These are phyloP conservation scores for Neopestalotiopsis sp. DNA, from an alignment of 2,329 filamentous ascomycete genomes.

Conservation along the genomic window DNA sequence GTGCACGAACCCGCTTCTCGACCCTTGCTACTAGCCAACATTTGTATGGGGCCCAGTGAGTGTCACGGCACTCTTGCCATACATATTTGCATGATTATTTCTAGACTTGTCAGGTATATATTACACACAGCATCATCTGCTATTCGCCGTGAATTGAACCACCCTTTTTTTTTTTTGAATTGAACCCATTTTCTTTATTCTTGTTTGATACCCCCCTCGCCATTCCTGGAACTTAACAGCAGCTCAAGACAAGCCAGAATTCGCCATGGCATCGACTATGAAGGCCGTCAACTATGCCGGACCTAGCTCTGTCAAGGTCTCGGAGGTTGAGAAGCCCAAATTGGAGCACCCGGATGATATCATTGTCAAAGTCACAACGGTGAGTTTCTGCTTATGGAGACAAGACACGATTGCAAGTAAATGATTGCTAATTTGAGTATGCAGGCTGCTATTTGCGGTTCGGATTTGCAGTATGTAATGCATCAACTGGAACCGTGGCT, in stretches of 20 bases:
- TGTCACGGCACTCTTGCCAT: not conserved
- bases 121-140: not conserved
- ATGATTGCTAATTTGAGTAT: not conserved
- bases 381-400: slow-evolving; percentile 27
- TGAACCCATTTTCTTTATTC: not conserved
- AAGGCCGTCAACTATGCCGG: slow-evolving; percentile 68
- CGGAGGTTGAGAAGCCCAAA: slow-evolving; percentile 61
- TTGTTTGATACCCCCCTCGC: not conserved
- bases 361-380: slow-evolving; percentile 69
- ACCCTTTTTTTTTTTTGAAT: not conserved
- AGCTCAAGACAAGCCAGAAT: not conserved
- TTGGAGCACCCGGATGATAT: slow-evolving; percentile 69
- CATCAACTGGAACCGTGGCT: slow-evolving; percentile 16
- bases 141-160: not conserved
- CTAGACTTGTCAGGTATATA: not conserved
- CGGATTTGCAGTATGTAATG: slow-evolving; percentile 48
- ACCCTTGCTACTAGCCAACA: not conserved
- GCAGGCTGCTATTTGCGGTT: slow-evolving; percentile 55
- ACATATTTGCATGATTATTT: not conserved
- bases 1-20: not conserved
- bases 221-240: not conserved
- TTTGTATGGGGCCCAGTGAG: not conserved
- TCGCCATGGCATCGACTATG: slow-evolving; percentile 45
- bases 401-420: too few relatives aligned
- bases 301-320: slow-evolving; percentile 65